These are phyloP conservation scores for Rosa hybrid DNA, from an alignment of 331 rosid species.

Conservation along the genomic window DNA sequence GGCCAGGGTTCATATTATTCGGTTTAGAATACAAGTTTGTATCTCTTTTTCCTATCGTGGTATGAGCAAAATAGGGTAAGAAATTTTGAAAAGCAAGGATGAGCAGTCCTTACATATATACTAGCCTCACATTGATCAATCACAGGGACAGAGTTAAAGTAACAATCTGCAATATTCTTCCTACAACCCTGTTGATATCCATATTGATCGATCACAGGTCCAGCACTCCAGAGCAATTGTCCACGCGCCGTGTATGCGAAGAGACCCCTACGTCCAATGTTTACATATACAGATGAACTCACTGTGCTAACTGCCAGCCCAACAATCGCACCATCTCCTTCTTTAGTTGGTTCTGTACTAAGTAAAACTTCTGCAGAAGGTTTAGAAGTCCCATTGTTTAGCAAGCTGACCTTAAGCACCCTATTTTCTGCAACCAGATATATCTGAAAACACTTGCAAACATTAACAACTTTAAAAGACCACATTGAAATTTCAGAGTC, in stretches of 20 bases:
- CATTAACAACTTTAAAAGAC: slow-evolving; percentile 3
- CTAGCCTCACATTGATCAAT: slow-evolving; percentile 85
- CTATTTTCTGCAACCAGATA: slow-evolving; percentile 72
- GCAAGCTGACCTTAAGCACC: slow-evolving; percentile 52
- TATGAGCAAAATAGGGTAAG: neutral
- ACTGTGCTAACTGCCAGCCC: slow-evolving; percentile 65
- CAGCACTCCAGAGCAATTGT: slow-evolving; percentile 64
- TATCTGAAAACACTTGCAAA: slow-evolving; percentile 45
- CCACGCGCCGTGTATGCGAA: slow-evolving; percentile 53
- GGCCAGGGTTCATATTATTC: neutral
- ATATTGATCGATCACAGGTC: slow-evolving; percentile 66
- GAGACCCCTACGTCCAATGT: slow-evolving; percentile 54
- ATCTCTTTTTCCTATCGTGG: neutral
- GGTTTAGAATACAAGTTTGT: neutral
- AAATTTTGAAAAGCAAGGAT: slow-evolving; percentile 17
- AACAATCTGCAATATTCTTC: slow-evolving; percentile 55
- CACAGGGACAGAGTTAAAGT: slow-evolving; percentile 62
- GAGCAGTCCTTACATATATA: slow-evolving; percentile 61
- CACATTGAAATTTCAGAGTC: neutral
- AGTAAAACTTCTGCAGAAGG: slow-evolving; percentile 49
- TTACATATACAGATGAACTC: slow-evolving; percentile 52
- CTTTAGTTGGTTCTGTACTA: slow-evolving; percentile 43
- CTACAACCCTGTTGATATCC: slow-evolving; percentile 76
- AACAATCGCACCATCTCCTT: slow-evolving; percentile 44
- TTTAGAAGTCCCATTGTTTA: slow-evolving; percentile 34